Base-by-base conservation (phyloP, 805 yeast genomes). In the Zygotorulaspora chibaensis region DNA sequence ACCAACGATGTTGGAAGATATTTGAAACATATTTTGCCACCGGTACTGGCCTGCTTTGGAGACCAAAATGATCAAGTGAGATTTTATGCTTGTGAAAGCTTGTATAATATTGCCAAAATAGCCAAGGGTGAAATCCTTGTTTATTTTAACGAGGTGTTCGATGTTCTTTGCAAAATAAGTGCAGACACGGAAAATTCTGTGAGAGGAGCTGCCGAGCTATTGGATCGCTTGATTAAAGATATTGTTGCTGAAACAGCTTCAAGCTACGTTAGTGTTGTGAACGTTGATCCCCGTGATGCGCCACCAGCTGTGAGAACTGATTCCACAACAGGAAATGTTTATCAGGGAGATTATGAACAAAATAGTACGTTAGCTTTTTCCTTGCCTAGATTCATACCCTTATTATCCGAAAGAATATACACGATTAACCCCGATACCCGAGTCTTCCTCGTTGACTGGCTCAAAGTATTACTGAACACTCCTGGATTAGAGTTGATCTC, bases 41-140 rank as follows among this genome's bases (percentile, higher is more conserved):
- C 99, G 0, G 96, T 93, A 11, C 72, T 93, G 56, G 91, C 96
- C 0, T 91, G 97, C 48, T 93, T 93, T 64, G 91, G 95, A 40
- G 99, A 93, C 60, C 96, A 93, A 49, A 96, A 93, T 63, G 91
- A 96, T n/a, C 79, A 95, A 54, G 99, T 93, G 8, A 75, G 99
- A 44, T 93, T 93, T 59, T 93, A 89, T 64, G 97, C 99, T 0
- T 93, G 98, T 69, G 99, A 93, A 61, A 84, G 95, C 39, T 73
- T 93, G 50, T 93, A 93, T 67, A 93, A 93, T 66, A 90, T 93
- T 38, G 96, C 98, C 38, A 93, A 93, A 61, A 95, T 93, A 16
- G 96, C 98, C 3, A 81, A 95, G 55, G 98, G 98, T 25, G 98
- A 93, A 66, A 87, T 93, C 17, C 70, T 93, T 50, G 71, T 85